These are phyloP conservation scores for Tulasnella sp. DNA, from an alignment of 768 basidiomycete species.

Conservation along the genomic window DNA sequence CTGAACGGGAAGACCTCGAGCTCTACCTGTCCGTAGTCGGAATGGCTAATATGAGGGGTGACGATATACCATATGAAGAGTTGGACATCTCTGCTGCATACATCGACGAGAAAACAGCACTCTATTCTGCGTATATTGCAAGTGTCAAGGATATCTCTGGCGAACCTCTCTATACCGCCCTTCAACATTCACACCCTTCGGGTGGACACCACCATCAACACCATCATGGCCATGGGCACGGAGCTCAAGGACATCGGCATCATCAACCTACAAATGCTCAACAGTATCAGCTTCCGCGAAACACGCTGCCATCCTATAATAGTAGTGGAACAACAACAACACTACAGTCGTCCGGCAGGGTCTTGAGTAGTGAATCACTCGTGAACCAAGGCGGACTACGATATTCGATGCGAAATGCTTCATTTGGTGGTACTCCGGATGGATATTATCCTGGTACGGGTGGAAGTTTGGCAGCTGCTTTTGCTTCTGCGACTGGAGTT, in stretches of 20 bases:
- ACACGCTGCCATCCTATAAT: too few species aligned
- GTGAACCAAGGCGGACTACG: too few species aligned
- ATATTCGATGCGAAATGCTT: too few species aligned
- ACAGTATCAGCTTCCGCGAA: too few species aligned
- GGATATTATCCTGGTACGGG: too few species aligned
- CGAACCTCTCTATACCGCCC: slow-evolving; percentile 15
- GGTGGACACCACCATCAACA: background rate
- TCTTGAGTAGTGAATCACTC: too few species aligned
- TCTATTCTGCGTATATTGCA: slow-evolving; percentile 4
- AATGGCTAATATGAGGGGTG: slow-evolving; percentile 30
- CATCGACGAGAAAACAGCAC: slow-evolving; percentile 16
- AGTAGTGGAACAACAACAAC: too few species aligned
- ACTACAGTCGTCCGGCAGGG: too few species aligned
- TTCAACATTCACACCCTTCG: slow-evolving; percentile 25
- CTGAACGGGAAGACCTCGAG: slow-evolving; percentile 46
- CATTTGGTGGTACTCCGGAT: too few species aligned
- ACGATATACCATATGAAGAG: background rate
- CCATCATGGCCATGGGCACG: background rate
- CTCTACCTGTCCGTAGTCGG: slow-evolving; percentile 42
- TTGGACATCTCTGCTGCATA: slow-evolving; percentile 18
- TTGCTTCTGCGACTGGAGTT: slow-evolving; percentile 37
- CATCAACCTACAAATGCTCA: too few species aligned
- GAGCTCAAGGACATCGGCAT: background rate
- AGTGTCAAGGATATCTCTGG: slow-evolving; percentile 12
- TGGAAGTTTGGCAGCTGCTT: slow-evolving; percentile 20